Evolutionary conservation across 192 early-diverging fungal species (phyloP), one percentile per base, ranked within the genome.

Genomic region (Oehlia diaphana): DNA sequence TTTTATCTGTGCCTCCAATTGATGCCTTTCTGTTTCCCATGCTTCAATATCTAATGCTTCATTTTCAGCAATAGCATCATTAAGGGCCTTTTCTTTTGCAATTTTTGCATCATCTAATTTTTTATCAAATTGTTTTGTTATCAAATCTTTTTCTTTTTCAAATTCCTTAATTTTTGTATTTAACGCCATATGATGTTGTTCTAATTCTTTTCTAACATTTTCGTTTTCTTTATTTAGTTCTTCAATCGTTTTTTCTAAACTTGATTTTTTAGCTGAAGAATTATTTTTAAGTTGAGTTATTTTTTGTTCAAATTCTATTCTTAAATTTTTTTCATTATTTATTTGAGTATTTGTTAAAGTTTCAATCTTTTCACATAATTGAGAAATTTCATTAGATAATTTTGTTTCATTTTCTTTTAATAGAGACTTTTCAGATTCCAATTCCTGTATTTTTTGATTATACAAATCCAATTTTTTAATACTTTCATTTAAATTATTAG

Each of bases 31-130:
- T 23, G n/a, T 14, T 13, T 65, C 19, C 64, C 23, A 65, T 28
- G 12, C 13, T 4, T 33, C 64, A 65, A 9, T 65, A 28, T 65
- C 28, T 14, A 19, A 28, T 28, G 13, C 64, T 65, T 33, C 64
- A 28, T 13, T 28, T 65, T 65, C 64, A 3, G n/a, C 19, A 23
- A 14, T 9, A 28, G 2, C 64, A 7, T 65, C 10, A 28, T 31
- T 4, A 65, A 65, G 28, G 14, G n/a, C 64, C 28, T 31, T 65
- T 33, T 28, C 64, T 65, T 65, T 23, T 9, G 64, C n/a, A 65
- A 65, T 65, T 65, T 65, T 65, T 28, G n/a, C 28, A 65, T 28
- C 64, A 28, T 65, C 64, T 13, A 65, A 31, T 19, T 65, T 65
- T 14, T 65, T 65, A 23, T 65, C 64, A 65, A 65, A 65, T 28